These are phyloP conservation scores for Metarhizium brunneum DNA, from an alignment of 2,329 filamentous ascomycete species.

Conservation along the genomic window DNA sequence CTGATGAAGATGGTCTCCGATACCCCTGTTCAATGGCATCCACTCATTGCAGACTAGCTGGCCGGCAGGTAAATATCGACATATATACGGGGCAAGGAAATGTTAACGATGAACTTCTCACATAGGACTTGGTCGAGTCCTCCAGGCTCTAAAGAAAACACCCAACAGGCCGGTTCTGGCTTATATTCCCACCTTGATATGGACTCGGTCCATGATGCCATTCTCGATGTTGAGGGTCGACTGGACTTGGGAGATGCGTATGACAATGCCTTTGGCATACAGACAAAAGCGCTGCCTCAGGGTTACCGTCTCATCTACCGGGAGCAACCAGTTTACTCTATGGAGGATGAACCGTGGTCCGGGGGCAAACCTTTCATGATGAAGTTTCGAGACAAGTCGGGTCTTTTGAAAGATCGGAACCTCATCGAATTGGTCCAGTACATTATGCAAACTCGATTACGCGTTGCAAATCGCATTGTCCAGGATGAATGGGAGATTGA, in stretches of 20 bases:
- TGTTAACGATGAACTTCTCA: neutral
- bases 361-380: constrained; percentile 14
- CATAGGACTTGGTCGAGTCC: constrained; percentile 2
- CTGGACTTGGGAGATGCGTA: constrained; percentile 4
- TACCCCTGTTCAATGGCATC: neutral
- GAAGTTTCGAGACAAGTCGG: constrained; percentile 16
- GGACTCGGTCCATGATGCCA: constrained; percentile 22
- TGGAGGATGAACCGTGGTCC: constrained; percentile 6
- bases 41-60: neutral
- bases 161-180: constrained; percentile 7
- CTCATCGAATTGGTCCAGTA: constrained; percentile 18
- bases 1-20: neutral
- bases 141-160: constrained; percentile 11
- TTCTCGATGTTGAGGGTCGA: constrained; percentile 21
- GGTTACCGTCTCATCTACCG: constrained; percentile 2
- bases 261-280: constrained; percentile 4
- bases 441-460: constrained; percentile 21
- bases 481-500: constrained; percentile 22
- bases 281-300: constrained; percentile 1
- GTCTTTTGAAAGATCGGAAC: constrained; percentile 15
- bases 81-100: neutral
- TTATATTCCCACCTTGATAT: constrained; percentile 29
- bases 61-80: neutral
- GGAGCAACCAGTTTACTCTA: constrained; percentile 5
- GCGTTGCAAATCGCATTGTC: constrained; percentile 18